Evolutionary conservation across 495 filamentous ascomycete genomes (phyloP).

Genomic region (Podospora conica): DNA sequence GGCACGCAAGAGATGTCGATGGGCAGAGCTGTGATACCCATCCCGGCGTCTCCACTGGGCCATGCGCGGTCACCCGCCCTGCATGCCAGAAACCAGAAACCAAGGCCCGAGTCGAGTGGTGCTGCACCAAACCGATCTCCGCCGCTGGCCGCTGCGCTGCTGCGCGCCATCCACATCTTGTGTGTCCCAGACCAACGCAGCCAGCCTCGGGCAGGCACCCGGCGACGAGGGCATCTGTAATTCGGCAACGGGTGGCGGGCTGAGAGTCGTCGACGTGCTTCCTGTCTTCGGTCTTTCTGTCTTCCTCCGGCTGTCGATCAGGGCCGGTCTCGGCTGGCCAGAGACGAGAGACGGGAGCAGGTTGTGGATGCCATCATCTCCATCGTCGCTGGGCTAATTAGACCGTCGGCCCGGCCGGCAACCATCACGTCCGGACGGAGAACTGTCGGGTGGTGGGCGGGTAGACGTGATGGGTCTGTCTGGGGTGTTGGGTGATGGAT

Average conservation of each 20-base stretch:
- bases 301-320: neutral
- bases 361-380: neutral
- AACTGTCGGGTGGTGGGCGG: neutral
- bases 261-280: neutral
- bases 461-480: neutral
- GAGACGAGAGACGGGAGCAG: neutral
- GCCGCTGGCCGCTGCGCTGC: neutral
- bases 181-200: neutral
- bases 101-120: neutral
- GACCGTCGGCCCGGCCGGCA: neutral
- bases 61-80: neutral
- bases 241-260: neutral
- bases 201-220: neutral
- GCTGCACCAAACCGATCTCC: neutral
- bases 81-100: neutral
- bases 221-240: neutral
- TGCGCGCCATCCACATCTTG: neutral
- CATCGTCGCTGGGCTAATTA: neutral
- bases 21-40: neutral
- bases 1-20: neutral
- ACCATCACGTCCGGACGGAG: neutral
- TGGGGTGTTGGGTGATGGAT: neutral
- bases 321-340: neutral
- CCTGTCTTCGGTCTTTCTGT: neutral
- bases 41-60: neutral